phyloP scores from a whole-genome alignment of 2,329 filamentous ascomycete species.

The Diaporthe ampelina region DNA sequence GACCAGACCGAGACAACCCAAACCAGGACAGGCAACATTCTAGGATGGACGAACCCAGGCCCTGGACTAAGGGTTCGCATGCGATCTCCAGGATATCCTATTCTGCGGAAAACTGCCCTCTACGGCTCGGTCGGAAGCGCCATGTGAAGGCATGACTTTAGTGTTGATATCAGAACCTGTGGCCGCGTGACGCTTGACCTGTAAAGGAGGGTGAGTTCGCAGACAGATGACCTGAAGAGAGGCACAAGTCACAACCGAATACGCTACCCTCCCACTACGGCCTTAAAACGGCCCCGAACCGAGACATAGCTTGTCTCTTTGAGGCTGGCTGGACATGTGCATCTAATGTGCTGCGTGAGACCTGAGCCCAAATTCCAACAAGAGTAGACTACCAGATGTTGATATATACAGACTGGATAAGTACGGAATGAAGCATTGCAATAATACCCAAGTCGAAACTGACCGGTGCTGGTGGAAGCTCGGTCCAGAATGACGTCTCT shows the following conservation, averaged over 20 bases:
- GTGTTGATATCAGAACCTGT: background rate
- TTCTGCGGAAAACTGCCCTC: background rate
- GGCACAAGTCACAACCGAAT: background rate
- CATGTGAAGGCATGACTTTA: constrained; percentile 4
- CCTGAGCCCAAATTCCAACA: background rate
- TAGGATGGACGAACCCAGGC: background rate
- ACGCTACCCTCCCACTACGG: constrained; percentile 20
- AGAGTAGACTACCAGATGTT: background rate
- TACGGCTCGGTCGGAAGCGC: constrained; percentile 20
- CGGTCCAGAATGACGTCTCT: constrained; percentile 17
- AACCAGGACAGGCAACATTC: constrained; percentile 13
- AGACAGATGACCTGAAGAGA: constrained; percentile 8
- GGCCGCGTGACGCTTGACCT: constrained; percentile 6
- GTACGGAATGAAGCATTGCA: background rate
- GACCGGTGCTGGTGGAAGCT: constrained; percentile 10
- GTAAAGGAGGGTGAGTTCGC: constrained; percentile 23
- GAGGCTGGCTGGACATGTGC: constrained; percentile 1
- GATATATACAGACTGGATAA: background rate
- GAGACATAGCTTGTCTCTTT: constrained; percentile 15
- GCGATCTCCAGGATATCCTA: background rate
- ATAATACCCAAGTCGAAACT: background rate
- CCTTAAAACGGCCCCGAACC: background rate
- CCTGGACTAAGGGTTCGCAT: background rate
- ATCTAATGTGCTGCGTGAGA: background rate
- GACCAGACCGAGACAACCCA: background rate